phyloP scores from a whole-genome alignment of 2,329 filamentous ascomycete species.

The Ceratocystiopsis sp. region DNA sequence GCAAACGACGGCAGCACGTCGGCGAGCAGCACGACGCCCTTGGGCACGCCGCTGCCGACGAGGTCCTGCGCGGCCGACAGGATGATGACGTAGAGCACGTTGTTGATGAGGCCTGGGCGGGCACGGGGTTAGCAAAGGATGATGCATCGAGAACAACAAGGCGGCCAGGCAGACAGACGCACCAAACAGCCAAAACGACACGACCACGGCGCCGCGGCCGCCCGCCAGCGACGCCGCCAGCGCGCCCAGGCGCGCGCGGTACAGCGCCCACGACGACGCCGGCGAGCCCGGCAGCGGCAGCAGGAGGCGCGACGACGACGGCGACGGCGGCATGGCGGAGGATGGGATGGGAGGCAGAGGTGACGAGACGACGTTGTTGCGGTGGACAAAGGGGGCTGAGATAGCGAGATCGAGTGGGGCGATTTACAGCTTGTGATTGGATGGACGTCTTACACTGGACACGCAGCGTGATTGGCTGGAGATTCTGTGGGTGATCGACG shows the following conservation, averaged over 20 bases:
- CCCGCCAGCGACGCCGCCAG: slow-evolving; percentile 50
- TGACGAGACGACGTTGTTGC: too few species aligned
- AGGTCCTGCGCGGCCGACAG: slow-evolving; percentile 90
- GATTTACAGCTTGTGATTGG: too few species aligned
- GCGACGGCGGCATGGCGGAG: slow-evolving; percentile 18
- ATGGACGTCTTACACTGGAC: too few species aligned
- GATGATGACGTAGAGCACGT: slow-evolving; percentile 94
- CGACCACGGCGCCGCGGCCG: slow-evolving; percentile 49
- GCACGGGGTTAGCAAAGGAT: not conserved
- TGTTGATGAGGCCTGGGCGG: slow-evolving; percentile 78
- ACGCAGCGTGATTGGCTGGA: too few species aligned
- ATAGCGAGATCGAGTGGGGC: too few species aligned
- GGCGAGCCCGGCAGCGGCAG: slow-evolving; percentile 41
- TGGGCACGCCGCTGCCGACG: slow-evolving; percentile 73
- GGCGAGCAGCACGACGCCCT: slow-evolving; percentile 81
- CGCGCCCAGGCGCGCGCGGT: slow-evolving; percentile 45
- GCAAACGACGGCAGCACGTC: slow-evolving; percentile 82
- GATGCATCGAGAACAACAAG: not conserved
- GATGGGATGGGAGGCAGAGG: too few species aligned
- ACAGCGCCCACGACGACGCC: slow-evolving; percentile 56
- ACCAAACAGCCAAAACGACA: slow-evolving; percentile 94
- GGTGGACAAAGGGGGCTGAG: too few species aligned
- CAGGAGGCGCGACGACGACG: slow-evolving; percentile 24
- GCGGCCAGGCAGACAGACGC: too few species aligned
- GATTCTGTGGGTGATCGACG: too few species aligned